Base-by-base conservation (phyloP, 495 filamentous ascomycete species). In the Penicillium goetzii region DNA sequence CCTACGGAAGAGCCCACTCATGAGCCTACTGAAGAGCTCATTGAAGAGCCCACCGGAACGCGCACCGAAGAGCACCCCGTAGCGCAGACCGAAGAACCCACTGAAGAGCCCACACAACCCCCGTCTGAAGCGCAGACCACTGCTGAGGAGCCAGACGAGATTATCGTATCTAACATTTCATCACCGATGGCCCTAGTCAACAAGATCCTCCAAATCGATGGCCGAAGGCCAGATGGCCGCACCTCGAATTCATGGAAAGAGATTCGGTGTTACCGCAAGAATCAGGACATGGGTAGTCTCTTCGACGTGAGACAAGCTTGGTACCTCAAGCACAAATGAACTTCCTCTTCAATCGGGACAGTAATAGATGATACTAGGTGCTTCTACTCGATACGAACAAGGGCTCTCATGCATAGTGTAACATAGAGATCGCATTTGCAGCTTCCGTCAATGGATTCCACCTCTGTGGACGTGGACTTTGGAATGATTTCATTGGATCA, bases 271-370 rank as follows among this genome's bases (percentile, higher is more conserved):
- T 78, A 77, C 34, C 75, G 84, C 26, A 70, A 82, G 33, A 83
- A 86, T 34, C 84, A 86, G 69, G 84, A 86, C 56, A 80, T 85
- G 64, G 84, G 84, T 8, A 81, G 73, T 56, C 74, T 85, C 11
- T 86, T 78, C 69, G 84, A 86, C 60, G 71, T 86, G 56, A 72
- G 83, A 25, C 79, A 84, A 49, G 72, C 73, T 53, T 82, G 78
- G 80, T 82, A 65, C 61, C 6, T 72, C 14, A 74, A 66, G 51
- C 55, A 64, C 40, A 62, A 68, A 38, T 62, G 62, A 33, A 26
- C 28, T 19, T 55, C n/a, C 52, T 15, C 32, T 36, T 14, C 30
- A 10, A 25, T 1, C 17, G 19, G 45, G 47, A 17, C 12, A 28
- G 5, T 3, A 30, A 28, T 30, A n/a, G 12, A 30, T 30, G 47